phyloP scores from a whole-genome alignment of 2,329 filamentous ascomycete species.

The Annulohypoxylon truncatum region DNA sequence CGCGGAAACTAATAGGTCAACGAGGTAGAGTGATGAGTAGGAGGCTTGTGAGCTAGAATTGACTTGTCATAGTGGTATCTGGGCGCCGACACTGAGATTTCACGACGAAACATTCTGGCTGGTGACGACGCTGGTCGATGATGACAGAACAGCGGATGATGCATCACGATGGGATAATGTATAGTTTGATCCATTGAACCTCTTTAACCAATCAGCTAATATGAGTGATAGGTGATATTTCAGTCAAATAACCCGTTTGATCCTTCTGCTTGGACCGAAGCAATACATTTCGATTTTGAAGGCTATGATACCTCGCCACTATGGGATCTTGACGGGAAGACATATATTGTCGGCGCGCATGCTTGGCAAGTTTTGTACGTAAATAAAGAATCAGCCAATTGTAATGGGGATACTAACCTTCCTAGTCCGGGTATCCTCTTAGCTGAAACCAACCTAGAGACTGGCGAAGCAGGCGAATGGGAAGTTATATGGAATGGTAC shows the following conservation, averaged over 20 bases:
- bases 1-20: conserved; percentile 48
- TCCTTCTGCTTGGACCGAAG: conserved; percentile 58
- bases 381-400: not conserved
- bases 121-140: conserved; percentile 56
- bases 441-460: conserved; percentile 55
- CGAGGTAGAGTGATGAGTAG: conserved; percentile 29
- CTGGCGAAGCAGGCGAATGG: conserved; percentile 55
- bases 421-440: conserved; percentile 55
- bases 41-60: conserved; percentile 8
- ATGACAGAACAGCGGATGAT: conserved; percentile 48
- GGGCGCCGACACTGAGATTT: conserved; percentile 60
- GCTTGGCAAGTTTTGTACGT: conserved; percentile 51
- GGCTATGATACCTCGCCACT: conserved; percentile 67
- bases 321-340: conserved; percentile 66
- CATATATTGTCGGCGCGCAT: conserved; percentile 61
- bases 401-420: not conserved
- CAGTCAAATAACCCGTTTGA: conserved; percentile 57
- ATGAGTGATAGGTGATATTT: conserved; percentile 56
- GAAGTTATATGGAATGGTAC: conserved; percentile 61
- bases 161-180: conserved; percentile 53
- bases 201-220: not conserved
- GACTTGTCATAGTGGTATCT: conserved; percentile 53
- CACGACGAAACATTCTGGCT: conserved; percentile 58
- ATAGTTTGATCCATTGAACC: not conserved
- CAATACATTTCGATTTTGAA: conserved; percentile 60